phyloP scores from a whole-genome alignment of 1,284 basidiomycete species.

The Microbotryomycetes sp. region DNA sequence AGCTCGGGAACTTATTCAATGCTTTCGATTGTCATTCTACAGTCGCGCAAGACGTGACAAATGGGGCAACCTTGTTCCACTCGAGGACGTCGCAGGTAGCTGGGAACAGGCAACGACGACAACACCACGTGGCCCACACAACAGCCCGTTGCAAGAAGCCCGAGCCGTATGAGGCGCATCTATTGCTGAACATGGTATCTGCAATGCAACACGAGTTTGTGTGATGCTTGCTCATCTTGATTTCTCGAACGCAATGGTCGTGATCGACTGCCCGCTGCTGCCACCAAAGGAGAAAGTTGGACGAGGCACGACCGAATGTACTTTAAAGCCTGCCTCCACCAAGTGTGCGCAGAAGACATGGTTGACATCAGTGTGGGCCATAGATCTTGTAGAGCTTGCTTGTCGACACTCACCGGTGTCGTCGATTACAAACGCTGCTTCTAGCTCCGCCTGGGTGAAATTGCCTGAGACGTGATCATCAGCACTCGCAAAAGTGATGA shows the following conservation, averaged over 20 bases:
- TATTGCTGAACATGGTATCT: too few relatives aligned
- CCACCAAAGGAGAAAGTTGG: slow-evolving; percentile 70
- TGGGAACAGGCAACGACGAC: neutral
- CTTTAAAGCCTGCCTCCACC: slow-evolving; percentile 22
- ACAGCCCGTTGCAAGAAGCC: neutral
- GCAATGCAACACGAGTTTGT: too few relatives aligned
- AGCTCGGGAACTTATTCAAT: too few relatives aligned
- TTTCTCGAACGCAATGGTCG: slow-evolving; percentile 68
- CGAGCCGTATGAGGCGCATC: neutral
- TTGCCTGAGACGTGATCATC: slow-evolving; percentile 64
- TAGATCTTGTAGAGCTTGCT: neutral
- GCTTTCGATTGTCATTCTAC: neutral
- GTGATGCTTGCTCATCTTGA: too few relatives aligned
- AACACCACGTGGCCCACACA: neutral
- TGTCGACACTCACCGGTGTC: slow-evolving; percentile 44
- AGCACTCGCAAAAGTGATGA: neutral
- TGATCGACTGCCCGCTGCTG: slow-evolving; percentile 60
- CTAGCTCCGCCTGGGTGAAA: slow-evolving; percentile 77
- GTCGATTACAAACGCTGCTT: slow-evolving; percentile 51
- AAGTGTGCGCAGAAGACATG: too few relatives aligned
- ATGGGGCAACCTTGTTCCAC: slow-evolving; percentile 30
- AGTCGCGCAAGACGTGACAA: slow-evolving; percentile 30
- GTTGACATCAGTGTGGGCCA: neutral
- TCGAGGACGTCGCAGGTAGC: slow-evolving; percentile 4
- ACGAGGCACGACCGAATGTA: slow-evolving; percentile 63